Conservation (phyloP, 2,329 filamentous ascomycete genomes). For the Teratosphaeria gauchensis region DNA sequence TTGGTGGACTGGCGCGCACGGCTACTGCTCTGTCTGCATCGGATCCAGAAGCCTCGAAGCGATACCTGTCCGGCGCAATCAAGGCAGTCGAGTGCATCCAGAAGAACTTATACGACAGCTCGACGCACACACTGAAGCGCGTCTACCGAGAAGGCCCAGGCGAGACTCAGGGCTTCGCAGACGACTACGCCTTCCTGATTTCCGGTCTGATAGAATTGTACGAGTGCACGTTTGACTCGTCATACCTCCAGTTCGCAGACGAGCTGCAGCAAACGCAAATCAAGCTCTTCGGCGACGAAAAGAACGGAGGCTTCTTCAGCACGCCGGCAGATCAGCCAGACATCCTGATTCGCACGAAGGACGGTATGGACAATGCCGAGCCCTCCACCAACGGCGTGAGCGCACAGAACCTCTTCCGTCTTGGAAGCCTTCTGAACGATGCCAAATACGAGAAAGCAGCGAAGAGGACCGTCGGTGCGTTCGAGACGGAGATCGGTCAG, state of each 20-base stretch:
- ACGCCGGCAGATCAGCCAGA: conserved; percentile 55
- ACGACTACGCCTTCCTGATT: conserved; percentile 88
- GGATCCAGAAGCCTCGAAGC: conserved; percentile 35
- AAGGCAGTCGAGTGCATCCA: conserved; percentile 64
- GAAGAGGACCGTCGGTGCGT: conserved; percentile 67
- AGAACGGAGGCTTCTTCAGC: conserved; percentile 58
- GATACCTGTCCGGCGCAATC: conserved; percentile 56
- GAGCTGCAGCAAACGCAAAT: conserved; percentile 70
- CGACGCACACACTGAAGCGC: conserved; percentile 56
- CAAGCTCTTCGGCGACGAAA: conserved; percentile 63
- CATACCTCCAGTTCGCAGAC: conserved; percentile 71
- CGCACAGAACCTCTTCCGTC: conserved; percentile 77
- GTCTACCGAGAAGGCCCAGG: conserved; percentile 62
- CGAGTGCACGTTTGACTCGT: conserved; percentile 67
- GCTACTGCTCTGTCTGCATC: conserved; percentile 56
- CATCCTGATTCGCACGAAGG: conserved; percentile 78
- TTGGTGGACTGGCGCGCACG: conserved; percentile 69
- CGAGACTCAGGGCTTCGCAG: conserved; percentile 66
- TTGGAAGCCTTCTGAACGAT: conserved; percentile 61
- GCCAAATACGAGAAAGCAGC: conserved; percentile 55
- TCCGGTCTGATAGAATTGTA: conserved; percentile 77
- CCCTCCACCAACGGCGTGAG: conserved; percentile 83
- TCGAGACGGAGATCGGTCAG: conserved; percentile 84
- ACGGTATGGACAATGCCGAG: conserved; percentile 86
- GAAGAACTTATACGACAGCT: conserved; percentile 59